These are phyloP conservation scores for Panaeolus cyanescens DNA, from an alignment of 768 basidiomycete species.

Conservation along the genomic window DNA sequence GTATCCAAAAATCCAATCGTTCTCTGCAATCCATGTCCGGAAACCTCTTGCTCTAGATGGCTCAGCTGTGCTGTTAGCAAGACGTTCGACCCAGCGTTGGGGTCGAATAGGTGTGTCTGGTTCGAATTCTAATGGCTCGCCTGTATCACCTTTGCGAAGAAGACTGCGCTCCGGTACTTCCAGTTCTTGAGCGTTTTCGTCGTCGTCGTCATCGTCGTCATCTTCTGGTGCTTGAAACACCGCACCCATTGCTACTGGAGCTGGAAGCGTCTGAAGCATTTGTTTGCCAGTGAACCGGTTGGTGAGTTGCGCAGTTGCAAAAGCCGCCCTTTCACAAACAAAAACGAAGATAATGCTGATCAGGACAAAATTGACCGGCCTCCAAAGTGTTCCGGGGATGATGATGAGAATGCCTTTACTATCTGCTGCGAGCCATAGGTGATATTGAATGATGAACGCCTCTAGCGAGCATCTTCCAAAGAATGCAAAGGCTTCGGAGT, in stretches of 20 bases:
- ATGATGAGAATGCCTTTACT: conserved; percentile 81
- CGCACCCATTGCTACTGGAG: conserved; percentile 21
- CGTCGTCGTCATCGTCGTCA: conserved; percentile 6
- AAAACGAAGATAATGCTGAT: conserved; percentile 81
- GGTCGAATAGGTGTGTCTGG: conserved; percentile 41
- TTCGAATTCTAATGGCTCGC: conserved; percentile 27
- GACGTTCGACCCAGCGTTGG: conserved; percentile 53
- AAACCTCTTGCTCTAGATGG: conserved; percentile 24
- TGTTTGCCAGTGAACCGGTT: conserved; percentile 46
- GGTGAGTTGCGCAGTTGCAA: conserved; percentile 76
- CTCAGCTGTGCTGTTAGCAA: conserved; percentile 28
- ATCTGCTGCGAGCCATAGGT: conserved; percentile 84
- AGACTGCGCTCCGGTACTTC: conserved; percentile 22
- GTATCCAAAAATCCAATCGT: conserved; percentile 17
- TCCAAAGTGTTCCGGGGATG: conserved; percentile 71
- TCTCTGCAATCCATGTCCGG: conserved; percentile 28
- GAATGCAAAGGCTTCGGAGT: conserved; percentile 73
- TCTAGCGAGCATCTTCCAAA: conserved; percentile 88
- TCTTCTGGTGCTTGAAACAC: conserved; percentile 17
- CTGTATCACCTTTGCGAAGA: conserved; percentile 26
- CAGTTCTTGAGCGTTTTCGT: conserved; percentile 9
- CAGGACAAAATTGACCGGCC: conserved; percentile 77
- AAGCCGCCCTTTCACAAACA: conserved; percentile 73
- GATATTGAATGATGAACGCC: conserved; percentile 90
- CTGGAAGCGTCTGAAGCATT: conserved; percentile 20